Percentiles rank a stretch among this genome's conserved stretches.
Conservation (phyloP, 306 rosid genomes). For the Trichosanthes truncata region DNA sequence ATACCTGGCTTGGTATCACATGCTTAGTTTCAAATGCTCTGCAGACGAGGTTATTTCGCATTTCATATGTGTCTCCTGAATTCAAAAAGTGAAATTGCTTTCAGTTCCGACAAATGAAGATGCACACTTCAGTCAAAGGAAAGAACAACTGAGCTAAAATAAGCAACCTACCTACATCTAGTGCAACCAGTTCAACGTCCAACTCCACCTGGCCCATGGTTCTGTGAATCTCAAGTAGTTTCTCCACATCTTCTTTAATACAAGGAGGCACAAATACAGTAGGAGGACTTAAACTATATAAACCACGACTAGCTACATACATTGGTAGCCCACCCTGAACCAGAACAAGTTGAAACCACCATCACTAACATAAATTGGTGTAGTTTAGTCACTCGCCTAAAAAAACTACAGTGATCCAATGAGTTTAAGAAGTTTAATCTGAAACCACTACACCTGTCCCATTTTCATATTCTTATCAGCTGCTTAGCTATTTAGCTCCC, state of each 20-base stretch:
- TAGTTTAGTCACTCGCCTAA: neutral
- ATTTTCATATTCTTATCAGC: neutral
- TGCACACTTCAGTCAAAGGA: neutral
- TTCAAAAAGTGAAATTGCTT: slow-evolving; percentile 21
- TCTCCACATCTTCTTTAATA: slow-evolving; percentile 80
- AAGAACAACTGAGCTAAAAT: slow-evolving; percentile 12
- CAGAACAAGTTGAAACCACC: slow-evolving; percentile 8
- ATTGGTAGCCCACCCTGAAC: slow-evolving; percentile 91
- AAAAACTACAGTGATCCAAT: neutral
- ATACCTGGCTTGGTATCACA: slow-evolving; percentile 92
- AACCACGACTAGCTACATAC: slow-evolving; percentile 88
- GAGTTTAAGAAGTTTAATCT: neutral
- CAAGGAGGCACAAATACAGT: slow-evolving; percentile 88
- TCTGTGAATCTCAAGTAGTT: slow-evolving; percentile 73
- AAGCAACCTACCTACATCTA: slow-evolving; percentile 67
- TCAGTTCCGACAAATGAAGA: neutral
- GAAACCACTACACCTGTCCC: neutral
- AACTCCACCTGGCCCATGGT: slow-evolving; percentile 78
- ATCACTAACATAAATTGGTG: slow-evolving; percentile 6
- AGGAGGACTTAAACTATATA: slow-evolving; percentile 79
- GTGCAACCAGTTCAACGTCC: slow-evolving; percentile 66
- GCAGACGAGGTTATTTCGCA: slow-evolving; percentile 82
- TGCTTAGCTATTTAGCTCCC: neutral
- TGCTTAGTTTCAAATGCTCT: slow-evolving; percentile 90
- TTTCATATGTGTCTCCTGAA: slow-evolving; percentile 91